Evolutionary conservation across 768 basidiomycete genomes (phyloP).

Genomic region (Rhizopogon salebrosus): DNA sequence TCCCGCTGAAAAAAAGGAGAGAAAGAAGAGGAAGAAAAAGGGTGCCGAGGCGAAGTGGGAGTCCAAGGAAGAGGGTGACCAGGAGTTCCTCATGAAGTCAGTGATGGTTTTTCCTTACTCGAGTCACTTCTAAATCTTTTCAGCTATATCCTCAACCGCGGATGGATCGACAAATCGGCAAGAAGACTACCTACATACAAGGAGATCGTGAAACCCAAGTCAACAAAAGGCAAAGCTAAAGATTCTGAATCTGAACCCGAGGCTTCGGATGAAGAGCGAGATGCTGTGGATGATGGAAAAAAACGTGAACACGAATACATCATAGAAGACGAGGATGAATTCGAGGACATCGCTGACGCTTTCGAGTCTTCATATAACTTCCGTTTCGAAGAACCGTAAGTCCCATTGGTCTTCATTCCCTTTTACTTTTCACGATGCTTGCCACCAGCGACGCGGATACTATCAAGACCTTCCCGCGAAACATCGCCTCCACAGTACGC

Average conservation of each 20-base stretch:
- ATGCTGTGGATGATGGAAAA: conserved; percentile 19
- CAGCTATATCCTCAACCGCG: conserved; percentile 95
- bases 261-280: conserved; percentile 19
- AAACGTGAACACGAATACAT: conserved; percentile 26
- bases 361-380: conserved; percentile 99
- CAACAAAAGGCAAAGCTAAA: conserved; percentile 7
- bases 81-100: conserved; percentile 88
- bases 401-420: conserved; percentile 12
- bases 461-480: conserved; percentile 75
- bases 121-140: background rate
- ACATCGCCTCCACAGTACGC: conserved; percentile 56
- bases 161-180: conserved; percentile 85
- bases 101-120: conserved; percentile 21
- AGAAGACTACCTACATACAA: conserved; percentile 79
- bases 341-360: conserved; percentile 85
- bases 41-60: conserved; percentile 26
- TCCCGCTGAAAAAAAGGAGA: conserved; percentile 20
- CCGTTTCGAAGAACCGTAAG: conserved; percentile 93
- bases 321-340: conserved; percentile 60
- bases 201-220: conserved; percentile 53
- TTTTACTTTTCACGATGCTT: background rate
- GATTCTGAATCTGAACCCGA: conserved; percentile 13
- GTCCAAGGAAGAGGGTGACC: conserved; percentile 24
- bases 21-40: conserved; percentile 31
- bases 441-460: conserved; percentile 52